Evolutionary conservation across 495 filamentous ascomycete genomes (phyloP).

Genomic region (Trichoderma virens): DNA sequence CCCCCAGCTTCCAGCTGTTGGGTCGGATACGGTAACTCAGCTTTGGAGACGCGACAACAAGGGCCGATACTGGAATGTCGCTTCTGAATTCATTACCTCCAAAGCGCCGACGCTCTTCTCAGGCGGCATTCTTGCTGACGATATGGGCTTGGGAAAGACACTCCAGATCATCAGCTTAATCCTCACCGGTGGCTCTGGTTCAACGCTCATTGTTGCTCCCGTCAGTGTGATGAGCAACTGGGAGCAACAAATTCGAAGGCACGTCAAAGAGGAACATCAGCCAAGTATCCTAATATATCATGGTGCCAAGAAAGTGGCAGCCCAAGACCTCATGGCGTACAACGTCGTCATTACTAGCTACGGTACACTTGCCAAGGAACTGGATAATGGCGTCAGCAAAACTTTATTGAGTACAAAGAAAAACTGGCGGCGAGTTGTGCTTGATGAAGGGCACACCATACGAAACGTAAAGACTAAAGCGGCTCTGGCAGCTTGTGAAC

Average conservation of each 20-base stretch:
- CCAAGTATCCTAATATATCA: constrained; percentile 72
- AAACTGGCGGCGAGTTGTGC: constrained; percentile 68
- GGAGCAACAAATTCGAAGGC: constrained; percentile 71
- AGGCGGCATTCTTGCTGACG: constrained; percentile 84
- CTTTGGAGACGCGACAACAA: constrained; percentile 61
- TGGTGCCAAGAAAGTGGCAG: constrained; percentile 46
- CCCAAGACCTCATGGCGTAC: constrained; percentile 48
- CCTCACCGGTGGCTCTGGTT: constrained; percentile 48
- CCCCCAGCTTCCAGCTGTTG: constrained; percentile 54
- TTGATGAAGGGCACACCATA: constrained; percentile 85
- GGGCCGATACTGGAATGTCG: constrained; percentile 61
- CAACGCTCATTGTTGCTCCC: constrained; percentile 76
- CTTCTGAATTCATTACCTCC: constrained; percentile 60
- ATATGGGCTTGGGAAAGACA: constrained; percentile 94
- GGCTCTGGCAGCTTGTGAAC: constrained; percentile 55
- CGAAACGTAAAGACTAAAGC: constrained; percentile 69
- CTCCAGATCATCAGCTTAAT: constrained; percentile 81
- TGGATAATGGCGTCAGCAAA: constrained; percentile 14
- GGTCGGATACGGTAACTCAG: constrained; percentile 61
- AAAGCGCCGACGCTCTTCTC: constrained; percentile 55
- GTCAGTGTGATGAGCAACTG: constrained; percentile 91
- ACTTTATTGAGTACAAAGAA: constrained; percentile 53
- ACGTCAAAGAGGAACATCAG: constrained; percentile 51
- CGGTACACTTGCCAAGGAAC: constrained; percentile 46
- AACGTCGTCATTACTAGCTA: constrained; percentile 85